Evolutionary conservation across 1,284 basidiomycete genomes (phyloP).

Genomic region (Phylloporus sp.): DNA sequence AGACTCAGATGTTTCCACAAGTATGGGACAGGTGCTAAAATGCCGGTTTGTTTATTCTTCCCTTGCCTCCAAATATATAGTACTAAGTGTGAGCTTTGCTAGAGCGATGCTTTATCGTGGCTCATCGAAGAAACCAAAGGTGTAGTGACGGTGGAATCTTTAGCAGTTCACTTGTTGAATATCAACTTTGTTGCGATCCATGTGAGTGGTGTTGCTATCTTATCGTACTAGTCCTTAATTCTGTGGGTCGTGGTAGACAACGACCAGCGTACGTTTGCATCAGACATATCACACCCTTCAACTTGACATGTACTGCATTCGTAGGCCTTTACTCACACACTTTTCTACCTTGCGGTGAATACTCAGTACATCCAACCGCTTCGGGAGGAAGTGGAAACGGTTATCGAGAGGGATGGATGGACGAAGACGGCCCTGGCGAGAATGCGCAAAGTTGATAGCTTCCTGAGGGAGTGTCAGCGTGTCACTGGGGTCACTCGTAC

Average conservation of each 20-base stretch:
- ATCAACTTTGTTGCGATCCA: conserved; percentile 32
- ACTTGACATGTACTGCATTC: not conserved
- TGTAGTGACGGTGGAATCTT: conserved; percentile 21
- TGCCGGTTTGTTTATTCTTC: conserved; percentile 41
- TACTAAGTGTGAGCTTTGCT: not conserved
- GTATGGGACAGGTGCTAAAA: conserved; percentile 47
- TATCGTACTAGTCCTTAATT: not conserved
- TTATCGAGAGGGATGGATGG: not conserved
- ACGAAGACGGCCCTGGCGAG: not conserved
- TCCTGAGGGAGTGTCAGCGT: not conserved
- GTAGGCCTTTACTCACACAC: not conserved
- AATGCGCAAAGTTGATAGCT: not conserved
- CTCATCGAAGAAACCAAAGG: not conserved
- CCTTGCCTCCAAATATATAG: not conserved
- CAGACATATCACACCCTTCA: not conserved
- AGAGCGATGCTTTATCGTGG: conserved; percentile 10
- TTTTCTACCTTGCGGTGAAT: not conserved
- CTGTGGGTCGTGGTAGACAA: not conserved
- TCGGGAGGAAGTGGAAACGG: too few species aligned
- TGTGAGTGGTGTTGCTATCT: conserved; percentile 11
- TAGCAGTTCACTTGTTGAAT: conserved; percentile 44
- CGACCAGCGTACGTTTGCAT: not conserved
- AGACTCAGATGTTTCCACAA: conserved; percentile 42
- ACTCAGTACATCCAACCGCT: too few species aligned
- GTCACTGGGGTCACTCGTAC: not conserved